A percentile compares a stretch with the other conserved stretches of the same genome.
These are phyloP conservation scores for Volvox reticuliferus DNA, from an alignment of 139 green algal genomes.

Conservation along the genomic window DNA sequence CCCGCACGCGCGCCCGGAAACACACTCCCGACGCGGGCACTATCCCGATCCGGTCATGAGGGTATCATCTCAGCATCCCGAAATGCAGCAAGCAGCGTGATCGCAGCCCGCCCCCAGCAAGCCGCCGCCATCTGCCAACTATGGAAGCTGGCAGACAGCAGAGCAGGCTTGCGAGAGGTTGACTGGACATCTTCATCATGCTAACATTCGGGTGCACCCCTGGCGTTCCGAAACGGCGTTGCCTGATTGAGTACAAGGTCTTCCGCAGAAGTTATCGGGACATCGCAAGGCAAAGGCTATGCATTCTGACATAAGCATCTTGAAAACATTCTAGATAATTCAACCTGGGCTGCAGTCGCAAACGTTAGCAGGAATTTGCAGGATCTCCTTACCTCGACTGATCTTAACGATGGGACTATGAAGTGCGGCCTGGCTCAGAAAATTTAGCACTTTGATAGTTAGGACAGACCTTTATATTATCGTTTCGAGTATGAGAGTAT, in stretches of 20 bases:
- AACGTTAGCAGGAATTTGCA: too few relatives aligned
- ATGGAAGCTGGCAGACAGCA: not conserved
- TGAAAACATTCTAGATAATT: too few relatives aligned
- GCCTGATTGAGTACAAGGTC: not conserved
- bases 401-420: too few relatives aligned
- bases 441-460: too few relatives aligned
- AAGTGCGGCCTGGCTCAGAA: too few relatives aligned
- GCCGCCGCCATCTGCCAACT: not conserved
- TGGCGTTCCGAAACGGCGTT: conserved; percentile 14
- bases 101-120: not conserved
- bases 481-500: too few relatives aligned
- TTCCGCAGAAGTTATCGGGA: not conserved
- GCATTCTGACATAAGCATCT: too few relatives aligned
- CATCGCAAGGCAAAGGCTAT: not conserved
- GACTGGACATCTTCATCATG: not conserved
- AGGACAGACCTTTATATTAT: too few relatives aligned
- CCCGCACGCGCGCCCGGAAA: conserved; percentile 1
- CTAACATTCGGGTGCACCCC: conserved; percentile 18
- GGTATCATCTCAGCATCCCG: conserved; percentile 54
- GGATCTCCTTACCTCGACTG: too few relatives aligned
- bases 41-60: conserved; percentile 62
- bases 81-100: not conserved
- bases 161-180: not conserved
- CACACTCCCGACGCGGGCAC: conserved; percentile 63
- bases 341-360: too few relatives aligned